phyloP scores from a whole-genome alignment of 1,284 basidiomycete species.

The Ganoderma lingzhi region DNA sequence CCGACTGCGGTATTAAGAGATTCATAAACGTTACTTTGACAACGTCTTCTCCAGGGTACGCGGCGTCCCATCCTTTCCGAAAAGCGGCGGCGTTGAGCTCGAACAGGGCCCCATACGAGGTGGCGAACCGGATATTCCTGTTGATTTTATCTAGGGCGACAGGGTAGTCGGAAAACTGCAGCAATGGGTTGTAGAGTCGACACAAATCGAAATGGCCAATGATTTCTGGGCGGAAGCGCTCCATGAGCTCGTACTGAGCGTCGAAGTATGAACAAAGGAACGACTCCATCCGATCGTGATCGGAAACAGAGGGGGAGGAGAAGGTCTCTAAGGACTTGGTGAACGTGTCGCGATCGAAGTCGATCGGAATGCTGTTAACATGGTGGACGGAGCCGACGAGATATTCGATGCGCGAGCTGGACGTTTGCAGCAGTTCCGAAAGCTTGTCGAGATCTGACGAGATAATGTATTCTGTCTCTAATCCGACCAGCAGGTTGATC shows the following conservation, averaged over 20 bases:
- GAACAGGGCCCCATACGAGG: constrained; percentile 90
- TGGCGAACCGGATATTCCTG: constrained; percentile 81
- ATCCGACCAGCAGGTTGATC: constrained; percentile 86
- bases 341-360: constrained; percentile 87
- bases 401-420: constrained; percentile 77
- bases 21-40: constrained; percentile 61
- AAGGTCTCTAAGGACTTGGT: constrained; percentile 62
- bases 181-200: constrained; percentile 76
- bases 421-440: constrained; percentile 51
- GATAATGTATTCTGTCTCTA: constrained; percentile 94
- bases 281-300: constrained; percentile 42
- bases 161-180: constrained; percentile 62
- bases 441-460: constrained; percentile 70
- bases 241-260: constrained; percentile 77
- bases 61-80: constrained; percentile 87
- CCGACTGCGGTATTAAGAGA: not conserved
- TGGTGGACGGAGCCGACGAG: constrained; percentile 96
- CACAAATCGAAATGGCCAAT: constrained; percentile 95
- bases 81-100: constrained; percentile 95
- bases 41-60: constrained; percentile 87
- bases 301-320: constrained; percentile 22
- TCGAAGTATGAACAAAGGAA: constrained; percentile 85
- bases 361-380: constrained; percentile 88
- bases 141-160: constrained; percentile 71
- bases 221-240: constrained; percentile 83